Base-by-base conservation (phyloP, 75 land plant species). In the Cunninghamia lanceolata region DNA sequence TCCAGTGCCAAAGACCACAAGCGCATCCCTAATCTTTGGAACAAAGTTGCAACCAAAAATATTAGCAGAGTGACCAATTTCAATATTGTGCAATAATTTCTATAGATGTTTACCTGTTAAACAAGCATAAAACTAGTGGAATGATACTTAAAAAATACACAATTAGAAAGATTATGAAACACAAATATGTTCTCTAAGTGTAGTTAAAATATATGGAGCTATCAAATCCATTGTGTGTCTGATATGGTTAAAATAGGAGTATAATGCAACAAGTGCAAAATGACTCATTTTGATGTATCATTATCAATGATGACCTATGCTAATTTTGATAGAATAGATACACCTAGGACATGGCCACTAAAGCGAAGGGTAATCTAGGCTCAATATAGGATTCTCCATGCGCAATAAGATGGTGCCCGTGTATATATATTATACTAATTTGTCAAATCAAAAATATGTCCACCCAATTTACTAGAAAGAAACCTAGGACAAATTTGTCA, bases 21-120 rank as follows among this genome's bases (percentile, higher is more conserved):
- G 87, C 83, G 94, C 98, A 92, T 96, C 95, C 85, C 94, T 92
- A 52, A 94, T 98, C 89, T 95, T 97, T 47, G 98, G 98, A 80
- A 98, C 85, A 90, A 96, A 98, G 81, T 96, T 96, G 77, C 95
- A 91, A 87, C 99, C 96, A 86, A 98, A 98, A 78, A 98, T 98
- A 86, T 98, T 98, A 11, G 94, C 89, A 84, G 93, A 89, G 84
- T 98, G 98, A 39, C 99, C 99, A 40, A 94, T 95, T 45, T 95
- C 96, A 87, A 98, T 89, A 89, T 92, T 90, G 73, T 95, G 95
- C 83, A 95, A 21, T 32, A 98, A 92, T 38, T 88, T 90, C 91
- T 92, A 97, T 97, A 98, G 11, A 98, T 88, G 84, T 96, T 98
- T 39, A 98, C 90, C 99, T 98, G 94, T 82, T 42, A 84, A 42